Percentiles rank a stretch among this genome's conserved stretches.
phyloP scores from a whole-genome alignment of 1,284 basidiomycete species.

The Ustilago nuda region DNA sequence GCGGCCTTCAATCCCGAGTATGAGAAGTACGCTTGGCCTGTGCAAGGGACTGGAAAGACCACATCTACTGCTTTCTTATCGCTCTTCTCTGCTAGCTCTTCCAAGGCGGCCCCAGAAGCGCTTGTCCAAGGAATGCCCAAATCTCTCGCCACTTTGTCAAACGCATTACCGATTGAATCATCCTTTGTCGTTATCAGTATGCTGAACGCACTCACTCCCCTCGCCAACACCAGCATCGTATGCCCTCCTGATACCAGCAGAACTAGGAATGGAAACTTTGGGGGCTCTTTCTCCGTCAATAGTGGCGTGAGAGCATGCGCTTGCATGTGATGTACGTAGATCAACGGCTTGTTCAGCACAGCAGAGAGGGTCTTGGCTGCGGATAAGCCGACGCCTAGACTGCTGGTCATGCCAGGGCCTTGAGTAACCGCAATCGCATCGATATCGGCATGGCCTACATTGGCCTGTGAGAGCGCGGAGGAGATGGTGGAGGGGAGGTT shows the following conservation, averaged over 20 bases:
- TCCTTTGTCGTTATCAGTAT: constrained; percentile 62
- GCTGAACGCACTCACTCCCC: constrained; percentile 39
- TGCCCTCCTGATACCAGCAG: constrained; percentile 67
- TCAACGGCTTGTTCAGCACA: constrained; percentile 54
- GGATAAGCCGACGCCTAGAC: constrained; percentile 57
- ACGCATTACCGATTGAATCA: constrained; percentile 66
- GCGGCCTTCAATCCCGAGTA: constrained; percentile 63
- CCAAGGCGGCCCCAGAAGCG: constrained; percentile 62
- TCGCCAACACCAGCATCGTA: constrained; percentile 62
- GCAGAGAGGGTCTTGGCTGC: constrained; percentile 61
- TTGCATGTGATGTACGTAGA: constrained; percentile 68
- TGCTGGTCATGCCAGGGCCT: constrained; percentile 65
- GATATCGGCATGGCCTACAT: constrained; percentile 27
- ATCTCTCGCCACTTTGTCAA: constrained; percentile 64
- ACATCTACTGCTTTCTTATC: neutral
- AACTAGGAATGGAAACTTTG: constrained; percentile 62
- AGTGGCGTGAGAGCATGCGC: constrained; percentile 47
- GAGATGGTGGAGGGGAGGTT: constrained; percentile 58
- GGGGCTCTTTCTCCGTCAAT: constrained; percentile 43
- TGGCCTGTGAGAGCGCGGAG: constrained; percentile 41
- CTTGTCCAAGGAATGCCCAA: constrained; percentile 61
- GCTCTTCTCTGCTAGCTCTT: constrained; percentile 19
- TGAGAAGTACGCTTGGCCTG: constrained; percentile 55
- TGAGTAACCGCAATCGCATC: constrained; percentile 67
- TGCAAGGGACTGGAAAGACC: constrained; percentile 51